Base-by-base conservation (phyloP, 306 rosid species). In the Ceratonia siliqua region DNA sequence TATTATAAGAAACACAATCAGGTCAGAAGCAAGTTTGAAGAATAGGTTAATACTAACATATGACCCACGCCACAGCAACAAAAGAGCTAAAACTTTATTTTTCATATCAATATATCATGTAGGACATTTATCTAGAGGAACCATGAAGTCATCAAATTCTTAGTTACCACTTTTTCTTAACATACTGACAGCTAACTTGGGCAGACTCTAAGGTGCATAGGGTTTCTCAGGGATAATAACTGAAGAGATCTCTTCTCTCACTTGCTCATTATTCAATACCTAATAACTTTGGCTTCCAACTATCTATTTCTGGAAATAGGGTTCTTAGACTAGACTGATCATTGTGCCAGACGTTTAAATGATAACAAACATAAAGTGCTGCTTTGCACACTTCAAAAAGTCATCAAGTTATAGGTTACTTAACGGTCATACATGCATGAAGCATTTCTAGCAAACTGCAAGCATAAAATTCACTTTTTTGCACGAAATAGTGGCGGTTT, bases 261-360 rank as follows among this genome's bases (percentile, higher is more conserved):
- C 38, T 43, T 11, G 8, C 11, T 27, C 28, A 27, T 8, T 8
- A 45, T 45, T 67, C 36, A 45, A 46, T 30, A 20, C 41, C 41
- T 66, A 46, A 45, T n/a, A 67, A 10, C 25, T 27, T 15, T 4
- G 25, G 15, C 38, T 67, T 15, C 22, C 1, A 6, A 41, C 22
- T 1, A 5, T 64, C 70, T 6, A 41, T 13, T 38, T 63, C 43
- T 21, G 7, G n/a, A 45, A 13, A 28, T 25, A 27, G 27, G 59
- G 50, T 52, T 77, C 55, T 11, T 67, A 82, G 11, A 57, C n/a
- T 39, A 42, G 43, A 56, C 9, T 63, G 41, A 41, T 63, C 18
- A 52, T 62, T 17, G 18, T 64, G 41, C 68, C 73, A 53, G 25
- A 42, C 18, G 46, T 30, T 64, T 21, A 46, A 45, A 5, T 21